A percentile compares a stretch with the other conserved stretches of the same genome.
These are phyloP conservation scores for Mariannaea elegans DNA, from an alignment of 2,329 filamentous ascomycete genomes.

Conservation along the genomic window DNA sequence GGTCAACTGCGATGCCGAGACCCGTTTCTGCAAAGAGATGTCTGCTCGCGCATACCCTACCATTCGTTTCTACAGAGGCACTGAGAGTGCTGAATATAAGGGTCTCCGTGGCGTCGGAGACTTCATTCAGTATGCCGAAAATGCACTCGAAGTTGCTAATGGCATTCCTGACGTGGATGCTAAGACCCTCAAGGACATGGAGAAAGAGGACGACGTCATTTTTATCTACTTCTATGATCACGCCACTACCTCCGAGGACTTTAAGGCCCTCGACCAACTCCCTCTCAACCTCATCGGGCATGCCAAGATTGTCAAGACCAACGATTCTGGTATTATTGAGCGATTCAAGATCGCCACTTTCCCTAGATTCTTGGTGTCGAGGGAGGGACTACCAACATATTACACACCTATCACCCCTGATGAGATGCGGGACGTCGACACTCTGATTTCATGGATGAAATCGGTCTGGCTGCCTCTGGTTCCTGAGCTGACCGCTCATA, in stretches of 20 bases:
- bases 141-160: conserved; percentile 78
- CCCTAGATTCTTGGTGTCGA: conserved; percentile 89
- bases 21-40: conserved; percentile 91
- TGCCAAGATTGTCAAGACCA: conserved; percentile 91
- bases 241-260: conserved; percentile 92
- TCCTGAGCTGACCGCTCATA: conserved; percentile 89
- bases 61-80: conserved; percentile 90
- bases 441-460: conserved; percentile 90
- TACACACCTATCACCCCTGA: conserved; percentile 87
- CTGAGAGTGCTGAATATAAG: conserved; percentile 91
- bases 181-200: conserved; percentile 78
- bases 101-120: conserved; percentile 93
- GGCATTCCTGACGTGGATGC: conserved; percentile 86
- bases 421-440: conserved; percentile 89
- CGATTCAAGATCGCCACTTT: conserved; percentile 96
- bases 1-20: conserved; percentile 91
- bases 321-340: conserved; percentile 76
- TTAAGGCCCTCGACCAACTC: conserved; percentile 84
- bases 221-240: conserved; percentile 99
- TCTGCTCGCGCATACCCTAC: conserved; percentile 84
- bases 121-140: conserved; percentile 85
- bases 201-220: conserved; percentile 93
- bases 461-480: conserved; percentile 96
- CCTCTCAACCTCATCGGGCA: conserved; percentile 90
- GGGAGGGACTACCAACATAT: conserved; percentile 89